Percentiles rank a stretch among this genome's conserved stretches.
These are phyloP conservation scores for Poa annua DNA, from an alignment of 176 grass and related monocot species.

Conservation along the genomic window DNA sequence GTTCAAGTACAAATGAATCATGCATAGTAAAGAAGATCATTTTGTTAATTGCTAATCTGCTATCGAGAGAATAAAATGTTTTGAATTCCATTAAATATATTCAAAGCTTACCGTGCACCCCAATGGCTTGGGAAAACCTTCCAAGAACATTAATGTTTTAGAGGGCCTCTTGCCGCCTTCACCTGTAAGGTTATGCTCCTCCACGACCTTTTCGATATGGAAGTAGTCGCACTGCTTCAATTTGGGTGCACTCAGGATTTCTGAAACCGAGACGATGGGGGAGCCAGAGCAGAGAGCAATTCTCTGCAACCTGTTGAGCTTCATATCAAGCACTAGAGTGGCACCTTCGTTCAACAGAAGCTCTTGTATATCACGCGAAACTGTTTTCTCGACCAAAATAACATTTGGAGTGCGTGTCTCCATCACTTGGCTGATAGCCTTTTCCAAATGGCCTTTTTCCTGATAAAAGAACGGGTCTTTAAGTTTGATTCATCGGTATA, in stretches of 20 bases:
- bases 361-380: conserved; percentile 83
- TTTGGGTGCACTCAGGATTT: conserved; percentile 52
- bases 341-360: conserved; percentile 60
- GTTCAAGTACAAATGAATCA: background rate
- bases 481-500: background rate
- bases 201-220: conserved; percentile 69
- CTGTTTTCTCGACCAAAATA: conserved; percentile 86
- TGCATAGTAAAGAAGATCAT: background rate
- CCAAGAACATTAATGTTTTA: conserved; percentile 85
- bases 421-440: conserved; percentile 52
- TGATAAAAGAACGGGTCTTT: conserved; percentile 26
- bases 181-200: conserved; percentile 50
- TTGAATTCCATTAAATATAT: background rate
- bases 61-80: background rate
- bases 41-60: background rate
- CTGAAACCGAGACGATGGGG: conserved; percentile 56
- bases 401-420: conserved; percentile 73
- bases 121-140: conserved; percentile 78
- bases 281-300: conserved; percentile 70
- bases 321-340: conserved; percentile 88
- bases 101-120: conserved; percentile 73
- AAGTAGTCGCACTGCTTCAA: conserved; percentile 78
- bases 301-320: conserved; percentile 64
- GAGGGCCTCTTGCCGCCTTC: conserved; percentile 49
- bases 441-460: conserved; percentile 69